Base-by-base conservation (phyloP, 2,329 filamentous ascomycete species). In the Beauveria pseudobassiana region DNA sequence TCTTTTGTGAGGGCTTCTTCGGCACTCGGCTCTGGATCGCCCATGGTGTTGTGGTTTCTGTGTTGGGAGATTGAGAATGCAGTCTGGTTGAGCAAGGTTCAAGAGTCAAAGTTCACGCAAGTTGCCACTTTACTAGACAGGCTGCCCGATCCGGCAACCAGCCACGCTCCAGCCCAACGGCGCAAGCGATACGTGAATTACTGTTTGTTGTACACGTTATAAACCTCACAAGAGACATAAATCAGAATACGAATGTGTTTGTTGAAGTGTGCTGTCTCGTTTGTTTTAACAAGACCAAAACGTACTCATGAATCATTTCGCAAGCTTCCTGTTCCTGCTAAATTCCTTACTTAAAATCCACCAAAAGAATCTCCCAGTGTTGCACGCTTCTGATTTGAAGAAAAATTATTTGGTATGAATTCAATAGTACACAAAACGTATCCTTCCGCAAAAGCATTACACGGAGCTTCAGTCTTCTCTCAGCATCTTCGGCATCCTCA, bases 1-100 rank as follows among this genome's bases (percentile, higher is more conserved):
- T 79, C 74, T 53, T 71, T 67, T 0, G 73, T 76, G 60, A 77
- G 75, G 50, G 75, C 77, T 66, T 80, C 77, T 61, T 78, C 73
- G 0, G 70, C 64, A 16, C 70, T 70, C 3, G 69, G 69, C 14
- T 69, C 66, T 48, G 60, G 43, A 28, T 62, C 64, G 14, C 68
- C 59, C 71, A 73, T 74, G 22, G 18, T 52, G 40, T 5, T 42
- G 9, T 42, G 20, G 6, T 22, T 20, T 7, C 20, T 12, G 9
- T 10, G 28, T 2, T 18, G 26, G 30, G 42, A 45, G 8, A 16
- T 22, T 26, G 46, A 5, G 8, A 16, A 6, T 28, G 18, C 3
- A 16, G 9, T 30, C 2, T 20, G 34, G 18, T 16, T 42, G 30
- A 30, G 38, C 24, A 10, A n/a, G 16, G 48, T 20, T 34, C 10